These are phyloP conservation scores for Sporobolomyces phaffii DNA, from an alignment of 768 basidiomycete genomes.

Conservation along the genomic window DNA sequence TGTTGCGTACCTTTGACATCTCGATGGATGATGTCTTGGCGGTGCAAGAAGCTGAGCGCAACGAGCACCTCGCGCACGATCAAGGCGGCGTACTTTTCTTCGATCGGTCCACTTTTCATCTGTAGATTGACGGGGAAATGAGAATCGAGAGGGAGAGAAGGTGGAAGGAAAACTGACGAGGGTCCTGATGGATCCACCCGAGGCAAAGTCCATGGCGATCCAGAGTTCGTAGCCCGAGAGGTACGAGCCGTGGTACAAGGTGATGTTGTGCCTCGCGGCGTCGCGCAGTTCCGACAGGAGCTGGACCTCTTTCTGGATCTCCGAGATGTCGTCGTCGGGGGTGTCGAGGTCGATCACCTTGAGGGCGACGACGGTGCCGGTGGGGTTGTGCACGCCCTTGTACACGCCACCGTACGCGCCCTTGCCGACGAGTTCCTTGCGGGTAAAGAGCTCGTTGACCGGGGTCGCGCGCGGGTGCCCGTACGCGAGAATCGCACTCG, in stretches of 20 bases:
- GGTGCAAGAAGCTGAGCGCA: constrained; percentile 83
- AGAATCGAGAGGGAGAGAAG: not conserved
- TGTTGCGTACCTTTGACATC: constrained; percentile 80
- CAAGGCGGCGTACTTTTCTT: constrained; percentile 81
- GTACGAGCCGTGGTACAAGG: constrained; percentile 92
- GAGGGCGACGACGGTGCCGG: constrained; percentile 84
- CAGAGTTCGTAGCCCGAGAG: constrained; percentile 92
- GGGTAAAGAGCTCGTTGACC: constrained; percentile 18
- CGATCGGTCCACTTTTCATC: constrained; percentile 81
- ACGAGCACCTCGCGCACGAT: constrained; percentile 83
- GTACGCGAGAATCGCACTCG: not conserved
- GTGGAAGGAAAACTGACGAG: constrained; percentile 49
- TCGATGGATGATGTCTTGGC: constrained; percentile 87
- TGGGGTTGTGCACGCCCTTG: constrained; percentile 71
- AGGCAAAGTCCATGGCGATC: constrained; percentile 98
- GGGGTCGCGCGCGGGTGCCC: not conserved
- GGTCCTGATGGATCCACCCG: constrained; percentile 86
- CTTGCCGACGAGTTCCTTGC: constrained; percentile 52
- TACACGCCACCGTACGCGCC: constrained; percentile 95
- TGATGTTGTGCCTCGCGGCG: constrained; percentile 79
- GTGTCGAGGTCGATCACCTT: constrained; percentile 99
- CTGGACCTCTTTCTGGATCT: constrained; percentile 93
- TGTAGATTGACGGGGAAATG: constrained; percentile 19
- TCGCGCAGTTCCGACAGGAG: constrained; percentile 76
- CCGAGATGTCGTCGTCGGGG: constrained; percentile 88